Evolutionary conservation across 768 basidiomycete genomes (phyloP), one percentile per base, ranked within the genome.

Genomic region (Tulasnella sp.): DNA sequence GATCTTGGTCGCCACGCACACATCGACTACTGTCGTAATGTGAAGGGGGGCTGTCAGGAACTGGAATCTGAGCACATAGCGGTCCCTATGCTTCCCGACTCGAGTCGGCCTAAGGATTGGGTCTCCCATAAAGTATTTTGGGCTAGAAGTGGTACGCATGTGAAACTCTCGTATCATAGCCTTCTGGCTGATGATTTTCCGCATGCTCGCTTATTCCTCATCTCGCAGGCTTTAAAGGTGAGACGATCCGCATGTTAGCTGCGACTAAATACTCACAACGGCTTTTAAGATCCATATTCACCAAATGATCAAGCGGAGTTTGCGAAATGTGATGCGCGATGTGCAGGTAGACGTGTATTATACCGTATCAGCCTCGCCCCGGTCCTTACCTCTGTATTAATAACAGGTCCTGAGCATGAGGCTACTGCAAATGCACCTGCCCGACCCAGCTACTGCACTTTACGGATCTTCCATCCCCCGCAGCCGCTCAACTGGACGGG

Each of bases 111-210:
- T 0, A 84, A 84, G 62, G 82, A 84, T 61, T 73, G 70, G 64
- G 68, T 84, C 38, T 76, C 78, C 7, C 82, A 84, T 61, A 70
- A 67, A 24, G 63, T 84, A 30, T 77, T 75, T 63, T 84, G 82
- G 82, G 73, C 74, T 61, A 38, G 34, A 15, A 38, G 7, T 38
- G 34, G 34, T 38, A 38, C 15, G 34, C 34, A 38, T 38, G 34
- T 38, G 5, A 7, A 7, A 38, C 5, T 38, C 15, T 38, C 34
- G 34, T 38, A 5, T 38, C 34, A 38, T 38, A 5, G 34, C 34
- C 15, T 38, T 38, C 15, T 15, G 5, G 15, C 34, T 38, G n/a
- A n/a, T n/a, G n/a, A n/a, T n/a, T n/a, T n/a, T n/a, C n/a, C 34
- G 15, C 34, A 38, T 38, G 34, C 5, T 38, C 7, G 15, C 34